phyloP scores from a whole-genome alignment of 2,329 filamentous ascomycete genomes.

The Sclerotinia spermophila region DNA sequence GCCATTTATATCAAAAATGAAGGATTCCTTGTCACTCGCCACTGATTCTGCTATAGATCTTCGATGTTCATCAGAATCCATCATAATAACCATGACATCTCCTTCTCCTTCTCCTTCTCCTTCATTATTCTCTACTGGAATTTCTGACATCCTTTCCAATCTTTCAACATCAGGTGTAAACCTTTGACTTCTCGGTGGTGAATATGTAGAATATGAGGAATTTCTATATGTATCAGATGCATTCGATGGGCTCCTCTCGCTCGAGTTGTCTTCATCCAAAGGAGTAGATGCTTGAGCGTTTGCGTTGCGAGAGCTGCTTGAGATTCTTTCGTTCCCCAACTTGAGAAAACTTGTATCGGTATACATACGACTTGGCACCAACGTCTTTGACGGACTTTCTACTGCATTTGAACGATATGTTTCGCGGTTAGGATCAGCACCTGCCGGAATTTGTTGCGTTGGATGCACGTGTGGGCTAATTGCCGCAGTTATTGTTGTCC shows the following conservation, averaged over 20 bases:
- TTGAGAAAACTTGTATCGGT: slow-evolving; percentile 22
- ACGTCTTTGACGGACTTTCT: background rate
- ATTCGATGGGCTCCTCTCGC: slow-evolving; percentile 38
- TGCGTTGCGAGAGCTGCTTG: background rate
- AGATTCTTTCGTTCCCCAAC: slow-evolving; percentile 33
- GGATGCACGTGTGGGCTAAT: slow-evolving; percentile 21
- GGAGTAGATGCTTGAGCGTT: slow-evolving; percentile 30
- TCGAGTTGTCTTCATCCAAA: slow-evolving; percentile 32
- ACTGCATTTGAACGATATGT: slow-evolving; percentile 34
- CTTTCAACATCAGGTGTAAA: background rate
- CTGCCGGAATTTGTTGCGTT: slow-evolving; percentile 9
- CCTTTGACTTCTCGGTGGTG: slow-evolving; percentile 40
- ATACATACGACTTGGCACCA: background rate
- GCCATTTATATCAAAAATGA: slow-evolving; percentile 32
- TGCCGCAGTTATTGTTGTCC: slow-evolving; percentile 31
- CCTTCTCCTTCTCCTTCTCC: slow-evolving; percentile 36
- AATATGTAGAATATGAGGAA: slow-evolving; percentile 48
- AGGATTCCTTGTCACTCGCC: slow-evolving; percentile 31
- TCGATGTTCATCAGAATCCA: slow-evolving; percentile 39
- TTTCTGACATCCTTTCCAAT: background rate
- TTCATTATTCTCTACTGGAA: slow-evolving; percentile 4
- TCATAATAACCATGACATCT: slow-evolving; percentile 45
- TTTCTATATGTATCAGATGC: slow-evolving; percentile 48
- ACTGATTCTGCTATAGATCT: slow-evolving; percentile 28
- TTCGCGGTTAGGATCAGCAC: background rate